phyloP scores from a whole-genome alignment of 129 eudicot genomes.

The sunflower (Helianthus annuus) region DNA sequence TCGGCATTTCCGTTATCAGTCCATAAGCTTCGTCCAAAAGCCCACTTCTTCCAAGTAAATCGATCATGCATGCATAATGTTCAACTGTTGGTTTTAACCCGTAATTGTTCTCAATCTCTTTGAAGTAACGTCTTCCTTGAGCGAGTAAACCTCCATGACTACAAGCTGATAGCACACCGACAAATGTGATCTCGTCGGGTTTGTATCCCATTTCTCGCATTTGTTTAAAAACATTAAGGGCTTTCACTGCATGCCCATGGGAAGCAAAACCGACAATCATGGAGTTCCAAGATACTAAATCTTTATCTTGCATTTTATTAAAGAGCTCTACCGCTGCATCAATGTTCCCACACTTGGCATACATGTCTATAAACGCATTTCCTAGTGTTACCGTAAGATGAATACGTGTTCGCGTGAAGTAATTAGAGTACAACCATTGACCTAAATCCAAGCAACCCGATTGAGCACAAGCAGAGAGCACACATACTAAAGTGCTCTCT shows the following conservation, averaged over 20 bases:
- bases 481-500: slow-evolving; percentile 55
- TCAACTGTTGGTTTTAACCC: slow-evolving; percentile 55
- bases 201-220: slow-evolving; percentile 45
- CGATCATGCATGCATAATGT: slow-evolving; percentile 76
- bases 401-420: slow-evolving; percentile 41
- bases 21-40: slow-evolving; percentile 50
- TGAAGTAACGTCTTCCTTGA: slow-evolving; percentile 55
- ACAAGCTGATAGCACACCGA: slow-evolving; percentile 63
- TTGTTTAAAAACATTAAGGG: slow-evolving; percentile 43
- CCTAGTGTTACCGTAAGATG: slow-evolving; percentile 55
- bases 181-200: slow-evolving; percentile 62
- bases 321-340: slow-evolving; percentile 49
- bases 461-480: slow-evolving; percentile 62
- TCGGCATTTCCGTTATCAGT: slow-evolving; percentile 52
- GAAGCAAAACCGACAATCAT: slow-evolving; percentile 67
- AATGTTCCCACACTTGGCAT: slow-evolving; percentile 72
- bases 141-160: slow-evolving; percentile 56
- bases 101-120: slow-evolving; percentile 45
- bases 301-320: slow-evolving; percentile 42
- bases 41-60: slow-evolving; percentile 71
- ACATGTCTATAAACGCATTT: slow-evolving; percentile 77
- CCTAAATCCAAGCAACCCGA: slow-evolving; percentile 74
- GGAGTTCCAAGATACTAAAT: slow-evolving; percentile 57
- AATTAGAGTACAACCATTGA: slow-evolving; percentile 62
- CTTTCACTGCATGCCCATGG: slow-evolving; percentile 49